Base-by-base conservation (phyloP, 23 red algal species). In the Agarophyton chilense region DNA sequence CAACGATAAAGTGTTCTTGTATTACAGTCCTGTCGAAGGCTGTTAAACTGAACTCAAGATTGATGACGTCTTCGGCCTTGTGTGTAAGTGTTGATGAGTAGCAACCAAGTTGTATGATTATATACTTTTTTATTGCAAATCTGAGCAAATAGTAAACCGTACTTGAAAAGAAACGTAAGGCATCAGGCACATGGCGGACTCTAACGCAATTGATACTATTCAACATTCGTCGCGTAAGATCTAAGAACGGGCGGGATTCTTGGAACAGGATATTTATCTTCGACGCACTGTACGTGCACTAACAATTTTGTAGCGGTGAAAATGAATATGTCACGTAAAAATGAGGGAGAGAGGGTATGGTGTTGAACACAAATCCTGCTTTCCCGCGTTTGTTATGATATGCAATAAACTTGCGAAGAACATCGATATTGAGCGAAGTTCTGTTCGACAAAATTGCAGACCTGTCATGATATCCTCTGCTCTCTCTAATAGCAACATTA, bases 1-100 rank as follows among this genome's bases (percentile, higher is more conserved):
- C 43, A 67, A 86, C 18, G 82, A 86, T 46, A 86, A 86, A 51
- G 82, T 86, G 49, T 86, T 71, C 47, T 42, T 86, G 64, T 86
- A 86, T 46, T 86, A 86, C 82, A 86, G 64, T 41, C 82, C 82
- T 9, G 82, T 86, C 6, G 56, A 51, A 72, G 82, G 82, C 7
- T 86, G 82, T 33, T 52, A 44, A 67, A 47, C 53, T 13, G 57
- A 34, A 8, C 45, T 50, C 17, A 8, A 39, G 1, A 33, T 4
- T 5, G 5, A 3, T 7, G 22, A 2, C 52, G 22, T 2, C 55
- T 28, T 21, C 4, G 55, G 55, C 22, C 55, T 58, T 9, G 29
- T 4, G 21, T 2, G 55, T 28, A 28, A n/a, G 7, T 58, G 24
- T 2, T 58, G 14, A 18, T 36, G 31, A 35, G 32, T 65, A 65